A percentile compares a stretch with the other conserved stretches of the same genome.
These are phyloP conservation scores for Neonectria ditissima DNA, from an alignment of 2,329 filamentous ascomycete species.

Conservation along the genomic window DNA sequence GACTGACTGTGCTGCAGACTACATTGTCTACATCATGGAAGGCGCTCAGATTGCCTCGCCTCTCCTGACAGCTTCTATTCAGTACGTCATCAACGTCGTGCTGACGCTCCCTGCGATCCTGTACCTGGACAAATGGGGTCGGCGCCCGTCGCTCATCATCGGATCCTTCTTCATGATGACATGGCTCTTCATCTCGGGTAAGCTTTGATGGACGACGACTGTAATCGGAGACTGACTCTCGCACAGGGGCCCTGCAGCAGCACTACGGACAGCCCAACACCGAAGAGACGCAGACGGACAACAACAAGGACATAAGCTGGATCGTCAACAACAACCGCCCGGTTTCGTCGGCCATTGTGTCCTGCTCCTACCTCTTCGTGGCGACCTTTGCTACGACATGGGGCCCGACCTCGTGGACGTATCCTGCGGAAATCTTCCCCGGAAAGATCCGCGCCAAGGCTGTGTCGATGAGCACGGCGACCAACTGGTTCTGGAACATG, in stretches of 20 bases:
- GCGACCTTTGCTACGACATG: constrained; percentile 57
- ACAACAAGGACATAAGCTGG: constrained; percentile 67
- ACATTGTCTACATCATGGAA: constrained; percentile 72
- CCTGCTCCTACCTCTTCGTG: constrained; percentile 72
- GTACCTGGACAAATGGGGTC: constrained; percentile 69
- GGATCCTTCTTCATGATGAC: constrained; percentile 70
- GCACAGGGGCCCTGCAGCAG: constrained; percentile 66
- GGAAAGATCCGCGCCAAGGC: constrained; percentile 57
- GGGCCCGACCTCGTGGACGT: constrained; percentile 60
- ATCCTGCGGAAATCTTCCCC: constrained; percentile 61
- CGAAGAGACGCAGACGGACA: constrained; percentile 50
- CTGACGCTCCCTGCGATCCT: constrained; percentile 71
- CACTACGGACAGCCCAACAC: constrained; percentile 65
- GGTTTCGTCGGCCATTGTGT: constrained; percentile 71
- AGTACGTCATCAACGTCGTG: constrained; percentile 73
- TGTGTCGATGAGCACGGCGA: constrained; percentile 56
- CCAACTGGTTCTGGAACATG: constrained; percentile 52
- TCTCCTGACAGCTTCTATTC: constrained; percentile 70
- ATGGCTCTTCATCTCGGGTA: constrained; percentile 72
- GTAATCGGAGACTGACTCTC: neutral
- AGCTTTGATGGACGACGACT: neutral
- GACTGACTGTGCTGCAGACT: constrained; percentile 50
- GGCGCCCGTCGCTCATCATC: constrained; percentile 66
- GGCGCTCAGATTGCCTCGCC: constrained; percentile 67
- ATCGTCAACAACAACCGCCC: constrained; percentile 62